phyloP scores from a whole-genome alignment of 106 monocot genomes.

The Allium fistulosum region DNA sequence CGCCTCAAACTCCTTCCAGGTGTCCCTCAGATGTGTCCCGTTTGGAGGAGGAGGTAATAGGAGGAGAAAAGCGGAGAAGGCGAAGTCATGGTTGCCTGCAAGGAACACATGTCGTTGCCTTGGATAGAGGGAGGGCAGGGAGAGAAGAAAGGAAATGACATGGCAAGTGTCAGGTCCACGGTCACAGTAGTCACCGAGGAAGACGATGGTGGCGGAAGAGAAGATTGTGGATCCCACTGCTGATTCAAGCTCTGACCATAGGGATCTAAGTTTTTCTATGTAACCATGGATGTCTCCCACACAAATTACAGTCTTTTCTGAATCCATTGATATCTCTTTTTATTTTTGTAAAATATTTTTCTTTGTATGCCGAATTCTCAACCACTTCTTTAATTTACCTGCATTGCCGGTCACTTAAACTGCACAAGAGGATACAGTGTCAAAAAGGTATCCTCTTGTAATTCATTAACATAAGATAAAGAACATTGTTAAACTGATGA shows the following conservation, averaged over 20 bases:
- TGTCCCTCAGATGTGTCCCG: conserved; percentile 38
- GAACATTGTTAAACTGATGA: no score
- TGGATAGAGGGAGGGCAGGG: conserved; percentile 66
- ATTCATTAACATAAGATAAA: no score
- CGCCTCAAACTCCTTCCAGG: conserved; percentile 71
- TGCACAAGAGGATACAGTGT: no score
- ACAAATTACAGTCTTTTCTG: conserved; percentile 2
- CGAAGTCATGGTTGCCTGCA: conserved; percentile 96
- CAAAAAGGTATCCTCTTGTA: no score
- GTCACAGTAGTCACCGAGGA: conserved; percentile 98
- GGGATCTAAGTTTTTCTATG: conserved; percentile 30
- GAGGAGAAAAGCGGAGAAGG: conserved; percentile 91
- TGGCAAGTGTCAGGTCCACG: conserved; percentile 70
- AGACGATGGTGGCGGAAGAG: conserved; percentile 68
- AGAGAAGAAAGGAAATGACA: conserved; percentile 77
- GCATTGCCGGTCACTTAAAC: no score
- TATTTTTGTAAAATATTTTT: no score
- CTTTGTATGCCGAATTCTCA: no score
- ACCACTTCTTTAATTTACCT: no score
- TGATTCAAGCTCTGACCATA: conserved; percentile 85
- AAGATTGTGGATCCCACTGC: conserved; percentile 42
- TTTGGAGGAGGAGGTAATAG: conserved; percentile 69
- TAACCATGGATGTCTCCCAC: conserved; percentile 82
- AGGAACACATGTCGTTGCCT: conserved; percentile 83
- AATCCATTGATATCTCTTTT: no score